Evolutionary conservation across 495 filamentous ascomycete genomes (phyloP), one percentile per base, ranked within the genome.

Genomic region (Aspergillus homomorphus): DNA sequence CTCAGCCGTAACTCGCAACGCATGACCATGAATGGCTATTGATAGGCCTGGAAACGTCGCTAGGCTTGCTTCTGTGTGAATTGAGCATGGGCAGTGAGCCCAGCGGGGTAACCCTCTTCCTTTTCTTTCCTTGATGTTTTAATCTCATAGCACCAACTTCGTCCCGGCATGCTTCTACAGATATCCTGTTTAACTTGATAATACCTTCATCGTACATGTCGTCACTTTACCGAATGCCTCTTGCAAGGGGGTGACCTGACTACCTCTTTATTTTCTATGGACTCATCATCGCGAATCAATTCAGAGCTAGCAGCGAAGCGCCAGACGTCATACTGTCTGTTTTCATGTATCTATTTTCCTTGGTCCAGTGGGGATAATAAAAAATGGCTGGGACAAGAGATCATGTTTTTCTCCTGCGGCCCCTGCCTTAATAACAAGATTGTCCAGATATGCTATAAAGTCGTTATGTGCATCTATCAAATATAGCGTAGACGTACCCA

Each of bases 11-110:
- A 90, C 80, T 96, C 91, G 51, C 91, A 96, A 78, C 84, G 94
- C 66, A 89, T 92, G 83, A 96, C 90, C 45, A 96, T 98, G 92
- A 98, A 98, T 71, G 94, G 94, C 71, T 96, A 96, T 78, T 94
- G 88, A 75, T 60, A 56, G n/a, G 26, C 43, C n/a, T 45, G 48
- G 45, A 20, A 24, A 51, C 30, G 16, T 50, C 9, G 26, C 57
- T 56, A 22, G 53, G 63, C 56, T 48, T 59, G 44, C 30, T 56
- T 23, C 38, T 8, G 8, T 38, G 41, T 51, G 59, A 33, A 67
- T 38, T 57, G 60, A 59, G 22, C 59, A 52, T 56, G 59, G 28
- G 45, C 53, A 57, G 51, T 26, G 43, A 33, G 45, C 56, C 44
- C 64, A 59, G 57, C 56, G 60, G 54, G 41, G 45, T 44, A 24